Conservation (phyloP, 495 filamentous ascomycete genomes). For the Aspergillus nanangensis region DNA sequence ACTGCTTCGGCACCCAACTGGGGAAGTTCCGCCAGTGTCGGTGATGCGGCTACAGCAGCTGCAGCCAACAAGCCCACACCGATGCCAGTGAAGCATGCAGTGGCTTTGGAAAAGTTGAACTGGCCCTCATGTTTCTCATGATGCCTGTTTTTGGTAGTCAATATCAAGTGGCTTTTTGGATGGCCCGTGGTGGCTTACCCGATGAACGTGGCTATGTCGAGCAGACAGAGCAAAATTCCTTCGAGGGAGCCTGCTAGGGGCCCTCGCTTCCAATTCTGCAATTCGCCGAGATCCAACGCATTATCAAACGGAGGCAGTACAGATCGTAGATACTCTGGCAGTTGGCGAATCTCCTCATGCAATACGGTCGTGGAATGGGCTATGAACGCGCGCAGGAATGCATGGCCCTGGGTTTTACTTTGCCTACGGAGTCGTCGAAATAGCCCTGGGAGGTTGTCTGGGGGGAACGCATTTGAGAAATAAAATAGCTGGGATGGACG, state of each 20-base stretch:
- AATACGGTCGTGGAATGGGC: conserved; percentile 29
- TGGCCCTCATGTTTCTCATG: conserved; percentile 2
- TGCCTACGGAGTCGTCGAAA: conserved; percentile 32
- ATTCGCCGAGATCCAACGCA: conserved; percentile 26
- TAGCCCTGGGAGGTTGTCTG: conserved; percentile 31
- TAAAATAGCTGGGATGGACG: conserved; percentile 17
- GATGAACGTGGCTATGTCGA: conserved; percentile 31
- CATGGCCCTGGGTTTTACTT: conserved; percentile 30
- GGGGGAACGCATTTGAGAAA: conserved; percentile 38
- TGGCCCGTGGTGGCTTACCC: too few relatives aligned
- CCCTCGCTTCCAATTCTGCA: conserved; percentile 26
- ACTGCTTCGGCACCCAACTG: conserved; percentile 22
- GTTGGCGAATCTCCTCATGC: conserved; percentile 25
- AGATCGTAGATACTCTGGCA: conserved; percentile 7
- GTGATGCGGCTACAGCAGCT: conserved; percentile 24
- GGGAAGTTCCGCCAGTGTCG: conserved; percentile 20
- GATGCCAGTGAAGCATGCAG: conserved; percentile 17
- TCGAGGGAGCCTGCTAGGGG: conserved; percentile 32
- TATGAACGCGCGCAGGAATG: conserved; percentile 28
- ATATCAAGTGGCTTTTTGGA: too few relatives aligned
- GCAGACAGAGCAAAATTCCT: conserved; percentile 24
- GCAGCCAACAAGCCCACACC: conserved; percentile 30
- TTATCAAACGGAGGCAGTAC: conserved; percentile 25
- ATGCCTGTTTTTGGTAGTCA: neutral
- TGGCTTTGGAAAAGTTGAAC: neutral